Evolutionary conservation across 306 rosid species (phyloP), one percentile per base, ranked within the genome.

Genomic region (Pyrus pyrifolia): DNA sequence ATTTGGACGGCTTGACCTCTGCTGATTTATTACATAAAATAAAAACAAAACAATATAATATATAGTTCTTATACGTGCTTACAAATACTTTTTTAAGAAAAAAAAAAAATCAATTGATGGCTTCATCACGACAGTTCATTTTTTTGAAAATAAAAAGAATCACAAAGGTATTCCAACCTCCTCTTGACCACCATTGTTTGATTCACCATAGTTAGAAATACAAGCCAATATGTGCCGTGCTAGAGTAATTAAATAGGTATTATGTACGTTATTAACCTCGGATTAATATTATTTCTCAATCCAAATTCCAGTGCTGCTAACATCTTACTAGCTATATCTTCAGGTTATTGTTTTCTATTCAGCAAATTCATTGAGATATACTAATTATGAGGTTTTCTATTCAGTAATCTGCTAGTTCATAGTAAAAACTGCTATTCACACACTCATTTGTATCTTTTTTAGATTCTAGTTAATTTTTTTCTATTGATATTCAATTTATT

Each of bases 1-100:
- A 18, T 53, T 45, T 59, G 57, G 65, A 80, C 63, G 76, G 67
- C 79, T 80, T 68, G 72, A 74, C 76, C 79, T 71, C 31, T 62
- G 53, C 76, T 8, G 55, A 15, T 49, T 3, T 12, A 35, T 35
- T 23, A 9, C 17, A 30, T 6, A 17, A 60, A 6, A 8, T 44
- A 61, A 15, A 18, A 19, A 13, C 1, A 61, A 31, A 49, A 70
- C 8, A 17, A 3, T 4, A 49, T 33, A 6, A 35, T 35, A 35
- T 35, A 35, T 6, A 35, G 2, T 35, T 35, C 40, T 35, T 35
- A 35, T 35, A 35, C 40, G 40, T 35, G 40, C 40, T 35, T 35
- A 35, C 8, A 35, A 35, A 35, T 35, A 35, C 40, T 6, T 35
- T 35, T 35, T 35, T 1, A 35, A 35, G 2, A 35, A 35, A 1